A percentile compares a stretch with the other conserved stretches of the same genome.
These are phyloP conservation scores for Alternaria sp. DNA, from an alignment of 2,329 filamentous ascomycete genomes.

Conservation along the genomic window DNA sequence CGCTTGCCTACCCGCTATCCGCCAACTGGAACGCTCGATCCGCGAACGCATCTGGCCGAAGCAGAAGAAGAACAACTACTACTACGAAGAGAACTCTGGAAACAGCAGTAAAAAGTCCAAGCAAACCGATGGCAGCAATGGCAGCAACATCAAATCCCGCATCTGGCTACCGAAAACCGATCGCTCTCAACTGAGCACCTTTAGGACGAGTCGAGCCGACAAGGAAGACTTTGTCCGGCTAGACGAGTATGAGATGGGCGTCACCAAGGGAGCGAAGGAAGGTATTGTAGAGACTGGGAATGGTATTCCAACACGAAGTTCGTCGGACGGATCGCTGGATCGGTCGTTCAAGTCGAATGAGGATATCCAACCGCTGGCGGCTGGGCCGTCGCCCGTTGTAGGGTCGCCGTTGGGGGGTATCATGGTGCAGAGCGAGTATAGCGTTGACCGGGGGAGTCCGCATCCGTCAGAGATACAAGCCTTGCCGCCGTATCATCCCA, in stretches of 20 bases:
- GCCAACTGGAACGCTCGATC: constrained; percentile 16
- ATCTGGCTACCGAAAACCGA: background rate
- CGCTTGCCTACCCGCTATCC: constrained; percentile 32
- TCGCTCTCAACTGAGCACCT: background rate
- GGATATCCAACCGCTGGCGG: background rate
- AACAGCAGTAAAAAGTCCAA: constrained; percentile 1
- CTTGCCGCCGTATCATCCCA: background rate
- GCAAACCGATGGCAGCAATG: background rate
- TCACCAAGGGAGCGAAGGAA: background rate
- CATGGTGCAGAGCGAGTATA: constrained; percentile 5
- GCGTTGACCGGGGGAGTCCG: background rate
- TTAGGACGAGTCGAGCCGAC: background rate
- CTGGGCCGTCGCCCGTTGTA: background rate
- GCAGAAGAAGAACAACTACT: background rate
- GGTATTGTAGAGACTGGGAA: background rate
- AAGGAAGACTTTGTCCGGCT: constrained; percentile 9
- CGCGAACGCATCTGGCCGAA: constrained; percentile 8
- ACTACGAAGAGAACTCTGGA: background rate
- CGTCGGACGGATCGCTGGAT: constrained; percentile 1
- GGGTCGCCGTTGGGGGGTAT: background rate
- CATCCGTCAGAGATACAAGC: background rate
- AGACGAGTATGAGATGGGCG: constrained; percentile 4
- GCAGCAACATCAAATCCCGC: background rate
- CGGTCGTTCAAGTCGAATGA: background rate
- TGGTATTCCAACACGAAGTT: background rate